These are phyloP conservation scores for Beverwykella pulmonaria DNA, from an alignment of 495 filamentous ascomycete genomes.

Conservation along the genomic window DNA sequence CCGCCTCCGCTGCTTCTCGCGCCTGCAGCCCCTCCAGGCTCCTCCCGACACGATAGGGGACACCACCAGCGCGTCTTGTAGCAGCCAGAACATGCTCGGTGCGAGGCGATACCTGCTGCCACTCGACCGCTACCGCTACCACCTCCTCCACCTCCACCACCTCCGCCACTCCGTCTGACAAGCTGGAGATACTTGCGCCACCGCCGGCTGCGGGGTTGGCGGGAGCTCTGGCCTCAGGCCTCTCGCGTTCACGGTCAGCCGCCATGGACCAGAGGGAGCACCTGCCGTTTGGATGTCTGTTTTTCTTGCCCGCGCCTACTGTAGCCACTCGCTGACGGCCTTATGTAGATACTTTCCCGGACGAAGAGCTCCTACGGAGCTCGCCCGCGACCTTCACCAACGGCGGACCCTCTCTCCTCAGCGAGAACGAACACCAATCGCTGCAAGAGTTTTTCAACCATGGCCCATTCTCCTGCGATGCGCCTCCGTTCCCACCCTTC, in stretches of 20 bases:
- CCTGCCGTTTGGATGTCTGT: slow-evolving; percentile 32
- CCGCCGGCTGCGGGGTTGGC: slow-evolving; percentile 29
- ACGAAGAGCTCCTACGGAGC: slow-evolving; percentile 9
- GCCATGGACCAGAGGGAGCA: slow-evolving; percentile 32
- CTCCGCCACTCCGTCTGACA: not conserved
- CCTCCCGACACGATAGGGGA: too few species aligned
- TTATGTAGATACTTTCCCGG: slow-evolving; percentile 21
- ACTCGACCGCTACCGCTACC: not conserved
- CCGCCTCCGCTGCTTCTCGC: not conserved
- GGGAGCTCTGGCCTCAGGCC: slow-evolving; percentile 16
- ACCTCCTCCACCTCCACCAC: not conserved
- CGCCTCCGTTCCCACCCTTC: not conserved
- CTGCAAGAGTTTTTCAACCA: slow-evolving; percentile 32
- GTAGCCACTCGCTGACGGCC: not conserved
- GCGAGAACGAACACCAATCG: slow-evolving; percentile 18
- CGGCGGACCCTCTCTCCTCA: slow-evolving; percentile 22
- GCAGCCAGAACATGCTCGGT: not conserved
- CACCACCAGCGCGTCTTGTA: too few species aligned
- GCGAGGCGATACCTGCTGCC: not conserved
- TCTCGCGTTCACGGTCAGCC: slow-evolving; percentile 12
- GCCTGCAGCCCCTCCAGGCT: not conserved
- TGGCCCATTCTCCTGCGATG: slow-evolving; percentile 7
- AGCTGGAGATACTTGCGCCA: slow-evolving; percentile 27
- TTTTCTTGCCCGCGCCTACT: not conserved
- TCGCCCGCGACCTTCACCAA: not conserved